phyloP scores from a whole-genome alignment of 164 flowering plant genomes.

The Macadamia tetraphylla region DNA sequence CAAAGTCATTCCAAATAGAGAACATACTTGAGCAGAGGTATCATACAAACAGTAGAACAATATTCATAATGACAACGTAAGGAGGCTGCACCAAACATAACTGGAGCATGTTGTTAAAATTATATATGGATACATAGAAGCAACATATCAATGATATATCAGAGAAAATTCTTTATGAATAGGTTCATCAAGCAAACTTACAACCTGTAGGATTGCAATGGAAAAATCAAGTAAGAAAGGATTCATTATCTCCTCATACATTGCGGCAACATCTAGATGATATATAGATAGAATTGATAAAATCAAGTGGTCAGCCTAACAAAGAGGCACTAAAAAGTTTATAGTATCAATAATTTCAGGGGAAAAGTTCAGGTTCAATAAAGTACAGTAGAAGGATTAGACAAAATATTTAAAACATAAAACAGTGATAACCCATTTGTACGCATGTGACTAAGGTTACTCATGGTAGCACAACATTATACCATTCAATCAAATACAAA shows the following conservation, averaged over 20 bases:
- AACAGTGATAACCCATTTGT: not conserved
- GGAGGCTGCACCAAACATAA: conserved; percentile 25
- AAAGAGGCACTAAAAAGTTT: too few species aligned
- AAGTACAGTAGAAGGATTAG: not conserved
- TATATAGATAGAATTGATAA: not conserved
- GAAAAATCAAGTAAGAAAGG: not conserved
- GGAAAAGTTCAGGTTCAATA: too few species aligned
- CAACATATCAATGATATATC: conserved; percentile 73
- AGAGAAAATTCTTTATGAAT: conserved; percentile 85
- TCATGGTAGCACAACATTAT: too few species aligned
- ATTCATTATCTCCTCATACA: not conserved
- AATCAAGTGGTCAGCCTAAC: not conserved
- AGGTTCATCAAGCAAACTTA: conserved; percentile 66
- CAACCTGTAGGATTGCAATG: conserved; percentile 47
- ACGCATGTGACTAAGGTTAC: too few species aligned
- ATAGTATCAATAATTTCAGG: too few species aligned
- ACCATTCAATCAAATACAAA: not conserved
- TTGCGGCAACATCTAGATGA: not conserved
- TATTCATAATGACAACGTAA: not conserved
- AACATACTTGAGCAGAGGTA: not conserved
- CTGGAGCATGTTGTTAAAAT: conserved; percentile 98
- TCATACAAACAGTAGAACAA: not conserved
- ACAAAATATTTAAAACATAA: not conserved
- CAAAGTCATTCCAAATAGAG: not conserved
- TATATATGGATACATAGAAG: conserved; percentile 99